Conservation (phyloP, 2,329 filamentous ascomycete species). For the Phialocephala subalpina region DNA sequence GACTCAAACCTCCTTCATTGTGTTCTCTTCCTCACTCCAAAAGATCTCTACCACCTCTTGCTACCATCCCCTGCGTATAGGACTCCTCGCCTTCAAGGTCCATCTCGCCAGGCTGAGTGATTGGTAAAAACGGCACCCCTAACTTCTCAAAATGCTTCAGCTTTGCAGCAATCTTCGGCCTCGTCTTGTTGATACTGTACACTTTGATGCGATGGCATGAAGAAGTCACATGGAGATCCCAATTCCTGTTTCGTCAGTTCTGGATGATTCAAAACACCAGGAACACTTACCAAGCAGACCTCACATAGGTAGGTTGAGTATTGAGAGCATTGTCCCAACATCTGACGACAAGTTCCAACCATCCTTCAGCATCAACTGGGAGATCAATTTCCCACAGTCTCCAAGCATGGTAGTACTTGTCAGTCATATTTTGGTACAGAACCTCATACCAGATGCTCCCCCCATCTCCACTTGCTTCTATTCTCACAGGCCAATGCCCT, state of each 20-base stretch:
- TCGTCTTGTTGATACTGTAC: conserved; percentile 67
- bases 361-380: conserved; percentile 68
- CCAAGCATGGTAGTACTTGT: conserved; percentile 70
- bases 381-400: conserved; percentile 68
- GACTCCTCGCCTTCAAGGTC: conserved; percentile 13
- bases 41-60: conserved; percentile 14
- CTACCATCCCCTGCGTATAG: conserved; percentile 11
- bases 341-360: conserved; percentile 64
- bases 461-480: conserved; percentile 71
- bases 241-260: conserved; percentile 61
- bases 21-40: neutral
- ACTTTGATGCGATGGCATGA: conserved; percentile 67
- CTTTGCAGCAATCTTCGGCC: conserved; percentile 55
- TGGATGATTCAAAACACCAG: neutral
- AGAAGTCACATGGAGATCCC: conserved; percentile 71
- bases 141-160: conserved; percentile 51
- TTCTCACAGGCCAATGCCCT: conserved; percentile 69
- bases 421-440: conserved; percentile 63
- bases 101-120: conserved; percentile 50
- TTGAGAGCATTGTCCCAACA: conserved; percentile 70
- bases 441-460: conserved; percentile 70
- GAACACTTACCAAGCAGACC: conserved; percentile 36
- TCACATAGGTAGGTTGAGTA: conserved; percentile 63
- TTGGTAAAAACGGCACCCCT: conserved; percentile 56
- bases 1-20: neutral